phyloP scores from a whole-genome alignment of 1,284 basidiomycete species.

The Megacollybia platyphylla region DNA sequence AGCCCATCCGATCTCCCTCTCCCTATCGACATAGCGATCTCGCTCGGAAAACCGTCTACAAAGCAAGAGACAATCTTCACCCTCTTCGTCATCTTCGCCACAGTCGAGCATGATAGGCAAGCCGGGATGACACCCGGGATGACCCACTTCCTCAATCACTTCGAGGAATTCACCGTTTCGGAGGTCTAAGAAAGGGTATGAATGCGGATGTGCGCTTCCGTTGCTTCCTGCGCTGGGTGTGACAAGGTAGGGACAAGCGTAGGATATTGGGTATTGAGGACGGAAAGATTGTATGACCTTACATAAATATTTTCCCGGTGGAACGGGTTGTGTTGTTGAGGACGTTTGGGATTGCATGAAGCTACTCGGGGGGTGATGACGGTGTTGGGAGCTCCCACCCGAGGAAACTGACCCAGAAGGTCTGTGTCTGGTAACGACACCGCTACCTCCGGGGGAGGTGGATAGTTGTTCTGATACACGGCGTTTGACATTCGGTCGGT shows the following conservation, averaged over 20 bases:
- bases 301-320: constrained; percentile 45
- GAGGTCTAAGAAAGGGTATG: constrained; percentile 62
- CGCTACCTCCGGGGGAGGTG: too few relatives aligned
- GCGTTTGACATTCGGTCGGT: constrained; percentile 7
- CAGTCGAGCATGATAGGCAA: constrained; percentile 68
- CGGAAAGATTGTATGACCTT: constrained; percentile 52
- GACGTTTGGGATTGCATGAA: constrained; percentile 5
- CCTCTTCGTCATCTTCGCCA: constrained; percentile 72
- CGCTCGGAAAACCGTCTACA: constrained; percentile 26
- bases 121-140: constrained; percentile 55
- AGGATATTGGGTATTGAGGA: constrained; percentile 50
- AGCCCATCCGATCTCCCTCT: constrained; percentile 59
- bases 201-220: constrained; percentile 16
- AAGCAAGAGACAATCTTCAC: constrained; percentile 67
- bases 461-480: constrained; percentile 6
- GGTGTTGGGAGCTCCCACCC: too few relatives aligned
- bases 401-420: too few relatives aligned
- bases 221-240: too few relatives aligned
- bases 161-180: constrained; percentile 46
- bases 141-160: constrained; percentile 62
- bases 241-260: constrained; percentile 12
- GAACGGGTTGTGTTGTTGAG: background rate
- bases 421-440: too few relatives aligned
- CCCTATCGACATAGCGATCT: too few relatives aligned
- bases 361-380: constrained; percentile 7